Percentiles rank a stretch among this genome's conserved stretches.
Evolutionary conservation across 345 rosid species (phyloP).

Genomic region (Brassica juncea): DNA sequence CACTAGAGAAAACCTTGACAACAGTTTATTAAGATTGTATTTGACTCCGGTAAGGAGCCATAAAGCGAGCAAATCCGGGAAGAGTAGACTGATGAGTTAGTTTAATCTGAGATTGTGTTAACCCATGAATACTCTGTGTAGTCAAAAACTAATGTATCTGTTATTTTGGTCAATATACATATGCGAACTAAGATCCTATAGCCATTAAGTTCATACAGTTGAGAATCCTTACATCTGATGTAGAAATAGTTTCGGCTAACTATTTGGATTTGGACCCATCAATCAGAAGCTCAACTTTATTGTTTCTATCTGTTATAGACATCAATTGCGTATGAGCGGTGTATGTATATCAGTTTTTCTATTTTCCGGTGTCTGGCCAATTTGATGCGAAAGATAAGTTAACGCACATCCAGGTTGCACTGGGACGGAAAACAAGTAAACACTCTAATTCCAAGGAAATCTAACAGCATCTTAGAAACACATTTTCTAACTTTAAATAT

Average conservation of each 20-base stretch:
- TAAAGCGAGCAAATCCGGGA: constrained; percentile 61
- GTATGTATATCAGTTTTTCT: neutral
- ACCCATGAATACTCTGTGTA: constrained; percentile 23
- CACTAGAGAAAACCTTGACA: constrained; percentile 53
- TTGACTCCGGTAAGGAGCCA: constrained; percentile 64
- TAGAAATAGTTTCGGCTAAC: neutral
- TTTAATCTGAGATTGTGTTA: constrained; percentile 1
- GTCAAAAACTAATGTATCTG: constrained; percentile 25
- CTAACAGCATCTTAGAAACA: too few relatives aligned
- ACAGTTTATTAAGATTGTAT: constrained; percentile 61
- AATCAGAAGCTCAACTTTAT: neutral
- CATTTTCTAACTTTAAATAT: too few relatives aligned
- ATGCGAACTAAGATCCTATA: neutral
- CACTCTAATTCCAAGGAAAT: too few relatives aligned
- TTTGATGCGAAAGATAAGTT: neutral
- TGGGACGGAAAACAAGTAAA: too few relatives aligned
- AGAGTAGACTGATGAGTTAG: constrained; percentile 53
- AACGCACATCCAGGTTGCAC: too few relatives aligned
- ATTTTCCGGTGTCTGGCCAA: neutral
- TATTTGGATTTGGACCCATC: neutral
- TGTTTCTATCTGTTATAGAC: too few relatives aligned
- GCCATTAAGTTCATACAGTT: neutral
- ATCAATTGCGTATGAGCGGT: too few relatives aligned
- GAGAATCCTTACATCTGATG: neutral
- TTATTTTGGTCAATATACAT: constrained; percentile 17